A percentile compares a stretch with the other conserved stretches of the same genome.
These are phyloP conservation scores for Kwoniella heveanensis DNA, from an alignment of 768 basidiomycete species.

Conservation along the genomic window DNA sequence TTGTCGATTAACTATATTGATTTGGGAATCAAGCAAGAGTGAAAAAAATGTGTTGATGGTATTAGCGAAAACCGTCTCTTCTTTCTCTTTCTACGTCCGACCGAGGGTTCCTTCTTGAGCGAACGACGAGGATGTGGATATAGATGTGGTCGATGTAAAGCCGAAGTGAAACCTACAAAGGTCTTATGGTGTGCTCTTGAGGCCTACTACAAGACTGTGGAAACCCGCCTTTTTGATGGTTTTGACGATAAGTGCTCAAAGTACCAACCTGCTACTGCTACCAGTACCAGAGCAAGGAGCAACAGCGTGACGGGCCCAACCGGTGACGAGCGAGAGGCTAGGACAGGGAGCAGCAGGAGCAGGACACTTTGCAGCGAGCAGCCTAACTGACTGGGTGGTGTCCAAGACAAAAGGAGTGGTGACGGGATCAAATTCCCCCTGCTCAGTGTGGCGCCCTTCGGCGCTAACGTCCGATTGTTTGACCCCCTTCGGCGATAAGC, in stretches of 20 bases:
- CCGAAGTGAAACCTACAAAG: slow-evolving; percentile 23
- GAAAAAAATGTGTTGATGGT: background rate
- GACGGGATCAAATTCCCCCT: background rate
- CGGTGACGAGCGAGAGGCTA: background rate
- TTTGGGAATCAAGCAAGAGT: background rate
- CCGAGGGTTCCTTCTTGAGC: too few relatives aligned
- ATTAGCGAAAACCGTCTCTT: background rate
- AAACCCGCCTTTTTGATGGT: slow-evolving; percentile 3
- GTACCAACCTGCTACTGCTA: background rate
- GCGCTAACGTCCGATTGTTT: too few relatives aligned
- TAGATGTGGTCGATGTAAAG: too few relatives aligned
- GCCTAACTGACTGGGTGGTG: slow-evolving; percentile 4
- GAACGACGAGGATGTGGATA: too few relatives aligned
- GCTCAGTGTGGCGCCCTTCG: too few relatives aligned
- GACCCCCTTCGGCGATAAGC: slow-evolving; percentile 4
- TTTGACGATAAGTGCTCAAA: slow-evolving; percentile 9
- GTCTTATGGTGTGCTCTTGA: slow-evolving; percentile 21
- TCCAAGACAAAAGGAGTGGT: too few relatives aligned
- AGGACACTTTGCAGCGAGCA: background rate
- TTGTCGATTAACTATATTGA: slow-evolving; percentile 25
- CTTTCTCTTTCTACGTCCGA: too few relatives aligned
- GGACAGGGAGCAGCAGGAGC: background rate
- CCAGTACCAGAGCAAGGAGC: background rate
- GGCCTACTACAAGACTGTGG: slow-evolving; percentile 19
- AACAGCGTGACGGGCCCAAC: background rate